Conservation (phyloP, 805 yeast species). For the Myxozyma nipponensis region DNA sequence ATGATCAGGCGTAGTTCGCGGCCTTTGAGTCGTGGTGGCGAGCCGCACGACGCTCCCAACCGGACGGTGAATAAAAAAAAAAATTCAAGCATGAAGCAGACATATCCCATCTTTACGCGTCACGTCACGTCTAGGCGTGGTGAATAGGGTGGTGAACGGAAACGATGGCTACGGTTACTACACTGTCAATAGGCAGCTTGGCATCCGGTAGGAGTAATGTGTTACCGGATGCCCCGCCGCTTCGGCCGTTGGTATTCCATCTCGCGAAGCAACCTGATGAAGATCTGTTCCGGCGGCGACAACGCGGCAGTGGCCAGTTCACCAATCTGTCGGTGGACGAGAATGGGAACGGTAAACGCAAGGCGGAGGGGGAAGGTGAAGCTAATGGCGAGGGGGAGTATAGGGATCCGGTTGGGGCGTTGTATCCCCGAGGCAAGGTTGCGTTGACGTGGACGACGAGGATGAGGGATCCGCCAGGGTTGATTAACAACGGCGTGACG, state of each 20-base stretch:
- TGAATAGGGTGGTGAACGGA: no score
- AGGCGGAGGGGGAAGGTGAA: conserved; percentile 5
- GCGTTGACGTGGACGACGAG: conserved; percentile 18
- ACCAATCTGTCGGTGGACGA: not conserved
- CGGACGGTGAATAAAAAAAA: not conserved
- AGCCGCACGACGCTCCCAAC: no score
- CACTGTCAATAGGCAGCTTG: not conserved
- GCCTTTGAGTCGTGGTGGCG: no score
- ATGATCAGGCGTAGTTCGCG: no score
- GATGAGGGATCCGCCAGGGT: conserved; percentile 44
- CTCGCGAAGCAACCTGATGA: not conserved
- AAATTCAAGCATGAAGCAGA: not conserved
- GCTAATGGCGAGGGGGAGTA: conserved; percentile 7
- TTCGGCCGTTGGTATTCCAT: not conserved
- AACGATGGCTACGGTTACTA: not conserved
- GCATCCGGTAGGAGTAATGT: not conserved
- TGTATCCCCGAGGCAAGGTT: conserved; percentile 13
- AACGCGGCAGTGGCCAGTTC: not conserved
- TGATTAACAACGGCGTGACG: conserved; percentile 88
- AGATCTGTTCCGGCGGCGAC: not conserved
- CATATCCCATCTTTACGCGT: not conserved
- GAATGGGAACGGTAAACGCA: not conserved
- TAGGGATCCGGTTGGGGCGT: conserved; percentile 11
- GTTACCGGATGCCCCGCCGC: no score
- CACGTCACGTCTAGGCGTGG: no score